Base-by-base conservation (phyloP, 148 eudicot genomes). In the Cornus kousa region DNA sequence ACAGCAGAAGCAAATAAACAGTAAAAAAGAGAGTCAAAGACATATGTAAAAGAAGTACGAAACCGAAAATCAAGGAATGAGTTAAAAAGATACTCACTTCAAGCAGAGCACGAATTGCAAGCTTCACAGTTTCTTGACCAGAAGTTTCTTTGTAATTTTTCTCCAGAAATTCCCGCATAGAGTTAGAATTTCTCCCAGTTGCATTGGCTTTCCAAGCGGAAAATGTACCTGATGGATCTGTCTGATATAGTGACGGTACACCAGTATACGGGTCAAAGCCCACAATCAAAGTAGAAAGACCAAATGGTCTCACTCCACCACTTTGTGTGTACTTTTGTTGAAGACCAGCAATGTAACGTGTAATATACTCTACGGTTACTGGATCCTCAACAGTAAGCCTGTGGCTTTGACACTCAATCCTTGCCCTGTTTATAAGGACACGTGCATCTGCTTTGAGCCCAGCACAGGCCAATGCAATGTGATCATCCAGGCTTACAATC, bases 191-290 rank as follows among this genome's bases (percentile, higher is more conserved):
- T 84, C 99, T 90, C 60, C 99, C 99, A 69, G 99, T 96, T 37
- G 98, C 97, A 87, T 96, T 96, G 74, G 99, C 99, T 84, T 96
- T 96, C 99, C 99, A 96, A 2, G 99, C 98, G n/a, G 99, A 94
- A 83, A 96, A 96, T 11, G 99, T 96, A 24, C 99, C 99, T 11
- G 99, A 96, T 76, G 99, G 99, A 86, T 96, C 99, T 55, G 99
- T 96, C 88, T 96, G 99, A 77, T 96, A 96, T 16, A 96, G 90
- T 7, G 98, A 85, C 32, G 99, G 99, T 17, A 85, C 88, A 74
- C 87, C 83, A 68, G 95, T 88, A 82, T 96, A 80, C 9, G 99
- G 98, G 72, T 96, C 99, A 78, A 96, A 96, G 70, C 99, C 99
- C 62, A 96, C 96, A 68, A 96, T 96, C 88, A 96, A 90, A 71